Evolutionary conservation across 768 basidiomycete genomes (phyloP).

Genomic region (Boletus reticuloceps): DNA sequence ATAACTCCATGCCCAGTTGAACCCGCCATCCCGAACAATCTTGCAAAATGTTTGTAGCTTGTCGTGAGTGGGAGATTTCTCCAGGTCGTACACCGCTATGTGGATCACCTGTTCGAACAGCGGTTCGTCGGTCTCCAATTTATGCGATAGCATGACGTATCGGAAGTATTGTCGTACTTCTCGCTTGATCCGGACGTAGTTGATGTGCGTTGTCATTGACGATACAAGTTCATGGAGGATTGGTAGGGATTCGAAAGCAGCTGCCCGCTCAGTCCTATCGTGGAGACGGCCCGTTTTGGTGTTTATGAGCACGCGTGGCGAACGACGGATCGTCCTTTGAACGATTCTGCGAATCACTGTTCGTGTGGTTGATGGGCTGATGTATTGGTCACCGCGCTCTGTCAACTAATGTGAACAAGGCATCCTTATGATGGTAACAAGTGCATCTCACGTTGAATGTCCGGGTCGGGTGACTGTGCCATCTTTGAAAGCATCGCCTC

Average conservation of each 20-base stretch:
- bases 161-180: background rate
- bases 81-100: background rate
- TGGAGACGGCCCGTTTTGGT: background rate
- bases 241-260: background rate
- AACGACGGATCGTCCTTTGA: background rate
- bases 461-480: background rate
- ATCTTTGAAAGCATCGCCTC: background rate
- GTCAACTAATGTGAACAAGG: background rate
- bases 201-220: background rate
- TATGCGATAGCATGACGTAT: background rate
- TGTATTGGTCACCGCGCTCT: background rate
- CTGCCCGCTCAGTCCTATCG: background rate
- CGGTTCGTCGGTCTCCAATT: background rate
- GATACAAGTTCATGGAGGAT: background rate
- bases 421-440: no score
- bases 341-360: background rate
- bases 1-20: background rate
- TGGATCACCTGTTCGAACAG: background rate
- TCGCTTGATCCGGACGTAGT: background rate
- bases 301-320: background rate
- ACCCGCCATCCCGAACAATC: background rate
- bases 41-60: background rate
- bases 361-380: background rate
- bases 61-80: background rate
- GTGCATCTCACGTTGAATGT: background rate